Base-by-base conservation (phyloP, 2,329 filamentous ascomycete genomes). In the Penicillium sp. region DNA sequence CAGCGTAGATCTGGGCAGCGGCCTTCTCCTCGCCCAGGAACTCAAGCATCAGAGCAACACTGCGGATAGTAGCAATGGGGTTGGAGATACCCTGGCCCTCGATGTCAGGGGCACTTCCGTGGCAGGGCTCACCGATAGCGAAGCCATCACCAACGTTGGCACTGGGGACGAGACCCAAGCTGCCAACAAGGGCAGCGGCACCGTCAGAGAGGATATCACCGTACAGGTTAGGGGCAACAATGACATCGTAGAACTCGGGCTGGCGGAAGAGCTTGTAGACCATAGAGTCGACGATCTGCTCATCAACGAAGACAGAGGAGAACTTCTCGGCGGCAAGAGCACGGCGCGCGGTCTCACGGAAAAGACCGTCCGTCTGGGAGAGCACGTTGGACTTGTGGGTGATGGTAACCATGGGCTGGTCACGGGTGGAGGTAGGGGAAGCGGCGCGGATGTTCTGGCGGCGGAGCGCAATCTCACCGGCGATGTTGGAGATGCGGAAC, bases 261-360 rank as follows among this genome's bases (percentile, higher is more conserved):
- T 97, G 91, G 60, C 93, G 90, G 86, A 97, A 97, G 55, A 99
- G 89, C 82, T 97, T 97, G 85, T 97, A 97, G 56, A 97, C 92
- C 94, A 99, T 99, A 60, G 89, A 93, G 78, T 99, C 94, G 61
- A 99, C 93, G 66, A 99, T 99, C 80, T 99, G 94, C 82, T 97
- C 94, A 77, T 97, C 94, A 53, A 97, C 82, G 40, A 78, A 78
- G 52, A 96, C 79, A 49, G 75, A 76, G 58, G 77, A 76, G 79
- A 90, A 97, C 63, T 79, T 82, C 13, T 82, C 65, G 50, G 82
- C 81, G 29, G 85, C 82, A 9, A 97, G 86, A 4, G 90, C 90
- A 31, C 82, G 81, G 64, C 89, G 87, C 16, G 90, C 85, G 5
- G 89, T 89, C 66, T 88, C 81, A 65, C 94, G 88, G 86, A 99